Evolutionary conservation across 176 grass and related monocot species (phyloP), one percentile per base, ranked within the genome.

Genomic region (Secale cereale): DNA sequence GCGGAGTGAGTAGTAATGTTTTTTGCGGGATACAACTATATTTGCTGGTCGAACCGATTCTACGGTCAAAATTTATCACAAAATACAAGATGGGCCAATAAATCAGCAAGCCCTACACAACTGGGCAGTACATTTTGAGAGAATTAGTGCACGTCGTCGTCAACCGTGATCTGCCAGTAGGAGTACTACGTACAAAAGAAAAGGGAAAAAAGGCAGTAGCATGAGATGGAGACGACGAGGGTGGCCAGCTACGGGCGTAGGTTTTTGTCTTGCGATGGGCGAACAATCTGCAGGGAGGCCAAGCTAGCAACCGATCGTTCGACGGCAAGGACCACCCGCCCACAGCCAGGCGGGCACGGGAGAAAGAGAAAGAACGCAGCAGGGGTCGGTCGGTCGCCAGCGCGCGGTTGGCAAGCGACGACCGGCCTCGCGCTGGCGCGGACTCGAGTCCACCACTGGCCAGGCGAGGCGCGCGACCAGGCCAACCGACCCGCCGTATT

Each of bases 241-340:
- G 39, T 13, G 75, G 75, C 86, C 84, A 86, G 75, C 74, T 70
- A 72, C 78, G 66, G 23, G 88, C 59, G 43, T 83, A 90, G 33
- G 80, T 46, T 90, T 84, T 84, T 91, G 81, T 87, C 89, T 69
- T 91, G 76, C 59, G 81, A 91, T 87, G 60, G 70, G 89, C 36
- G 19, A 87, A 84, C 85, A 91, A 87, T 87, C 81, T 50, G 61
- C 89, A 80, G 85, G 43, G 85, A 35, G 36, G 85, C 85, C 80
- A 79, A 86, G 84, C 84, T 83, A 83, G 67, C 85, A 82, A 75
- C 74, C 79, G 72, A 75, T 73, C 70, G 71, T 65, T 74, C 41
- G 41, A 46, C 22, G 32, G 26, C 29, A 8, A 78, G 72, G 83
- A 48, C 81, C 76, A 81, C 35, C 27, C 17, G 19, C 65, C 5